Conservation (phyloP, 1,139 yeast genomes). For the Protomyces lactucae-debilis region DNA sequence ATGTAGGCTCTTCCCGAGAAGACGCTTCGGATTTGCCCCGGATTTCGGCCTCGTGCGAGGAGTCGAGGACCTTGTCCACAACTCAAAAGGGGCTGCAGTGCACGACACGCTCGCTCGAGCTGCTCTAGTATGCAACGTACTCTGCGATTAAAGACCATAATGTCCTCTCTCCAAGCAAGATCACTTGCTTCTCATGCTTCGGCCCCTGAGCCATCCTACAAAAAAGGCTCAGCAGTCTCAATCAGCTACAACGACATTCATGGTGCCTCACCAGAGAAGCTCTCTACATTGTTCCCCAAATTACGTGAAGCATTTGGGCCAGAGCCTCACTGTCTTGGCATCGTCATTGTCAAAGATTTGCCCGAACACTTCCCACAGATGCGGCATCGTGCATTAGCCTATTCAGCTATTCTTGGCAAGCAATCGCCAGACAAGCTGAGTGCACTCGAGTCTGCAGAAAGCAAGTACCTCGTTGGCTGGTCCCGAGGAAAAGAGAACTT, state of each 20-base stretch:
- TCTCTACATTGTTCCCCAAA: constrained; percentile 1
- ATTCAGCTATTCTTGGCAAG: constrained; percentile 48
- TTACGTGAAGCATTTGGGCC: constrained; percentile 48
- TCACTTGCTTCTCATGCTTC: not conserved
- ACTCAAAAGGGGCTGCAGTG: too few relatives aligned
- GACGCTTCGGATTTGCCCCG: not conserved
- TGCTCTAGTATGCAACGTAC: too few relatives aligned
- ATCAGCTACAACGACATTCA: constrained; percentile 11
- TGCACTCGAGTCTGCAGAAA: constrained; percentile 48
- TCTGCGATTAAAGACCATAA: too few relatives aligned
- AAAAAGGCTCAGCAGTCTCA: not conserved
- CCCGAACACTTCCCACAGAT: constrained; percentile 44
- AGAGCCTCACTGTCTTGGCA: constrained; percentile 50
- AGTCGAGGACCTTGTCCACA: too few relatives aligned
- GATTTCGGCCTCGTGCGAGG: too few relatives aligned
- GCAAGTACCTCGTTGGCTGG: constrained; percentile 58
- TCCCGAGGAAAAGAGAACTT: constrained; percentile 58
- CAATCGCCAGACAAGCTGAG: constrained; percentile 42
- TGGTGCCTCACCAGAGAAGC: not conserved
- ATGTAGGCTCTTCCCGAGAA: not conserved
- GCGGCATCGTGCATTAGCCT: constrained; percentile 46
- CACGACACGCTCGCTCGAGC: too few relatives aligned
- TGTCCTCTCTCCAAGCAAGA: not conserved
- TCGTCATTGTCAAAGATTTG: constrained; percentile 48
- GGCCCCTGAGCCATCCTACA: not conserved